phyloP scores from a whole-genome alignment of 257 asterid species.

The Fraxinus anomala region DNA sequence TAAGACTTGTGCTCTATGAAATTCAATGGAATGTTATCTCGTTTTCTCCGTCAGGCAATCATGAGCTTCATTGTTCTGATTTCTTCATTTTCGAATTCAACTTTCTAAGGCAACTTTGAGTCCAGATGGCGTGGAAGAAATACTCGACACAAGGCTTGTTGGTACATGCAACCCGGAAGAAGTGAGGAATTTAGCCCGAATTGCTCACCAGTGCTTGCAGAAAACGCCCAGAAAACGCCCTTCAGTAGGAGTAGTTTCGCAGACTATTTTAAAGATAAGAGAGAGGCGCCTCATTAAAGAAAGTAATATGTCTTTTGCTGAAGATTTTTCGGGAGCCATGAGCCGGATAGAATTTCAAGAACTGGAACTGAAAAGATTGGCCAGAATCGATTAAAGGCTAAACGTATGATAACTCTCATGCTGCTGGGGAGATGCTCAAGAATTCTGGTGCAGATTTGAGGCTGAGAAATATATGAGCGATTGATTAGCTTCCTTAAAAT shows the following conservation, averaged over 20 bases:
- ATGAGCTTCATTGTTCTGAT: neutral
- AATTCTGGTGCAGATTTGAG: neutral
- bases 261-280: conserved; percentile 67
- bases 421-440: neutral
- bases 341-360: conserved; percentile 72
- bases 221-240: conserved; percentile 75
- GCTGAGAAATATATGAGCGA: neutral
- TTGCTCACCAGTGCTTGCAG: conserved; percentile 73
- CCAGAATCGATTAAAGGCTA: conserved; percentile 43
- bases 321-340: conserved; percentile 59
- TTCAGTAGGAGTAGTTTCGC: conserved; percentile 73
- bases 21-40: neutral
- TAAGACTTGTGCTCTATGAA: conserved; percentile 36
- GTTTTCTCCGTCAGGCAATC: neutral
- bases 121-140: conserved; percentile 84
- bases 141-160: conserved; percentile 65
- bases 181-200: conserved; percentile 64
- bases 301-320: conserved; percentile 65
- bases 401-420: conserved; percentile 22
- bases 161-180: conserved; percentile 70
- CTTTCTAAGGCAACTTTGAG: conserved; percentile 75
- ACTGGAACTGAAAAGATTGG: conserved; percentile 62
- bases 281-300: conserved; percentile 61
- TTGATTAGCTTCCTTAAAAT: no score
- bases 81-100: neutral